Evolutionary conservation across 495 filamentous ascomycete genomes (phyloP).

Genomic region (Penicillium steckii): DNA sequence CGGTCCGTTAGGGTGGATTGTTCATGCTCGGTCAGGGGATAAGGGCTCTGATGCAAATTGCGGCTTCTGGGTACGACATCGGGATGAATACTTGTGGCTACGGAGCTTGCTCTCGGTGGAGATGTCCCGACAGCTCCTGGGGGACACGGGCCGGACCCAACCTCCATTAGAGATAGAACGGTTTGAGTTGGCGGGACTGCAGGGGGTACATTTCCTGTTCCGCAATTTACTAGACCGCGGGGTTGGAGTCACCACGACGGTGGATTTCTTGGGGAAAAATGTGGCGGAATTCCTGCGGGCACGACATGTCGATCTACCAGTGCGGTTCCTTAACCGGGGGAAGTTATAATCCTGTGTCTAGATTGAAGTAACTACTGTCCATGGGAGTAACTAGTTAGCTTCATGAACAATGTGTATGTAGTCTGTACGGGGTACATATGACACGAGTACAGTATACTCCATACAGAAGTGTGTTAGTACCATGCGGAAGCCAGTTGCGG

Average conservation of each 20-base stretch:
- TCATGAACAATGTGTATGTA: too few relatives aligned
- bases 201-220: constrained; percentile 55
- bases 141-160: constrained; percentile 34
- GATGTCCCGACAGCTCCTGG: constrained; percentile 38
- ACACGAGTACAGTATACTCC: too few relatives aligned
- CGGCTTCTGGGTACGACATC: constrained; percentile 51
- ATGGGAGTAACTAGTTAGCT: too few relatives aligned
- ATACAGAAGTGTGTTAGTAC: background rate
- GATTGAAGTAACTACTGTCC: background rate
- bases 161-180: constrained; percentile 47
- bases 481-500: background rate
- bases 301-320: constrained; percentile 49
- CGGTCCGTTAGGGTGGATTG: constrained; percentile 46
- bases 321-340: constrained; percentile 36
- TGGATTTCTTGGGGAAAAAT: constrained; percentile 58
- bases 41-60: constrained; percentile 54
- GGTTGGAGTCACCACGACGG: constrained; percentile 46
- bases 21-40: constrained; percentile 52
- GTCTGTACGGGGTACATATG: too few relatives aligned
- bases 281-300: constrained; percentile 53
- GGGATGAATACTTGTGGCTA: constrained; percentile 52
- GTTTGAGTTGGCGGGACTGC: constrained; percentile 45
- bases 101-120: constrained; percentile 41
- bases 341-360: constrained; percentile 24
- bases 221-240: constrained; percentile 54